These are phyloP conservation scores for Trichosanthes truncata DNA, from an alignment of 306 rosid species.

Conservation along the genomic window DNA sequence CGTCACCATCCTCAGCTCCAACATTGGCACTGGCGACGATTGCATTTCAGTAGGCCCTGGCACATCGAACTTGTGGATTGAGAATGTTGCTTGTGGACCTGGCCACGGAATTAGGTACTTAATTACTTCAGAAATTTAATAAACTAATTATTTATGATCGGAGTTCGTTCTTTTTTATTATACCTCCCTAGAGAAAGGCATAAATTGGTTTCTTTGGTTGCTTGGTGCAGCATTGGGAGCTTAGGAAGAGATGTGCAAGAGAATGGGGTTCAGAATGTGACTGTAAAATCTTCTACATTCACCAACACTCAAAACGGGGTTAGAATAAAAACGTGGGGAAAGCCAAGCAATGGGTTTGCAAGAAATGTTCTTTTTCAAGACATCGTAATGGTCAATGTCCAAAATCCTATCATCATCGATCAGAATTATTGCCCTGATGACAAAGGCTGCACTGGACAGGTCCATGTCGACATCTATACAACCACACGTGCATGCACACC, in stretches of 20 bases:
- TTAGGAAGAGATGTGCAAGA: conserved; percentile 23
- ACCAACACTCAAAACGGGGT: conserved; percentile 51
- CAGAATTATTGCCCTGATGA: conserved; percentile 53
- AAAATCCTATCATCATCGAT: conserved; percentile 46
- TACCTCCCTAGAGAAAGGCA: too few species aligned
- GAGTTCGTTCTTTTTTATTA: too few species aligned
- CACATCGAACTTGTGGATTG: conserved; percentile 36
- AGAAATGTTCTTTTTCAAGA: conserved; percentile 39
- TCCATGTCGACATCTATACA: neutral
- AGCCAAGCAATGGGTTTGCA: conserved; percentile 41
- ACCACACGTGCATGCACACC: too few species aligned
- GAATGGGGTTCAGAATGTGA: conserved; percentile 32
- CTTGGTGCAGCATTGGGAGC: conserved; percentile 47
- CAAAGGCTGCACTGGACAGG: conserved; percentile 33
- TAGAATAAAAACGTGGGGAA: conserved; percentile 66
- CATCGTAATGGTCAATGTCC: neutral
- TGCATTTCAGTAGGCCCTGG: conserved; percentile 29
- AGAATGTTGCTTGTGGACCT: conserved; percentile 52
- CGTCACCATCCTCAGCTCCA: conserved; percentile 36
- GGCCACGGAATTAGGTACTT: conserved; percentile 64
- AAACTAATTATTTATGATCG: too few species aligned
- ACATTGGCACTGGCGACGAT: conserved; percentile 35
- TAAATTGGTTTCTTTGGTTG: neutral
- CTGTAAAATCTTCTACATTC: conserved; percentile 33
- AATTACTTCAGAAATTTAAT: too few species aligned